Base-by-base conservation (phyloP, 2,329 filamentous ascomycete species). In the Colletotrichum sojae region DNA sequence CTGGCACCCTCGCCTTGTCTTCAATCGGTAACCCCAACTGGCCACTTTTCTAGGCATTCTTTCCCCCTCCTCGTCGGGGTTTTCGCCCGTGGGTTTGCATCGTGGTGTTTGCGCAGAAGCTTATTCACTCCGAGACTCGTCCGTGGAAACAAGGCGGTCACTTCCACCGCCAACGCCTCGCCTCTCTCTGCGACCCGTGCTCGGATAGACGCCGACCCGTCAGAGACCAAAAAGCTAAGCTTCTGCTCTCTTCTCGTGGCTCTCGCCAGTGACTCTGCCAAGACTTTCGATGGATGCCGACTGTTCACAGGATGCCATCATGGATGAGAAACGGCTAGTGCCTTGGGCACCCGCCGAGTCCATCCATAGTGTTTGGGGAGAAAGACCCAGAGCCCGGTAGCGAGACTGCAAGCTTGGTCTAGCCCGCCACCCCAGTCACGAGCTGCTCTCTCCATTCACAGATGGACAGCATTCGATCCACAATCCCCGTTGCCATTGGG, bases 401-500 rank as follows among this genome's bases (percentile, higher is more conserved):
- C 61, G 61, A 55, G 40, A 54, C 54, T 68, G 65, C 22, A 36
- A 36, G 31, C 31, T 36, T 36, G 31, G 10, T 36, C 6, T 69
- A 63, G 40, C 64, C 36, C 49, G 22, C 31, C 18, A 55, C 54
- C 66, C 54, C 48, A 27, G 61, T 65, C 49, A 45, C 27, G 61
- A 60, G 46, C 40, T 60, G 40, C 49, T 59, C 66, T 58, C 27
- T 56, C 55, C 55, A 61, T 56, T 27, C 45, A 69, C 36, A 43
- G 22, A 52, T 40, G 45, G 40, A 36, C 48, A 40, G 52, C 51
- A 18, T 9, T 49, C 43, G 55, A 48, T 22, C 40, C 27, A 25
- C 20, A 53, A n/a, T 12, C 4, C 13, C 39, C 36, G 10, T 22
- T 16, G 16, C 40, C 31, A 36, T 36, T 36, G 31, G 31, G 31